phyloP scores from a whole-genome alignment of 2,329 filamentous ascomycete species.

The Fusarium graminum region DNA sequence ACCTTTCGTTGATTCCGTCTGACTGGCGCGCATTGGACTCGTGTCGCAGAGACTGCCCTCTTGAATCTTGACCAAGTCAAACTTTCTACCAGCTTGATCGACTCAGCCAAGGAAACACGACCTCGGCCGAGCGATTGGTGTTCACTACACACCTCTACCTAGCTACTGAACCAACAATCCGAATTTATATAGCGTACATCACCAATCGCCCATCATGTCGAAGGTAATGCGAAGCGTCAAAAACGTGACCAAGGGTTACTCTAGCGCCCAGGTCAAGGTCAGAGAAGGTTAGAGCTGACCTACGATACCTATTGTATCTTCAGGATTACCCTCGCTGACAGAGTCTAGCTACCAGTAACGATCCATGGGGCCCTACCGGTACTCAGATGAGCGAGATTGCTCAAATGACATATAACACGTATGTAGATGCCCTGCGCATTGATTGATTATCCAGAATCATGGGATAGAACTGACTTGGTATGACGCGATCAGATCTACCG shows the following conservation, averaged over 20 bases:
- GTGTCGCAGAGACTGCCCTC: constrained; percentile 30
- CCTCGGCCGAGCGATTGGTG: constrained; percentile 41
- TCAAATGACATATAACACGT: constrained; percentile 98
- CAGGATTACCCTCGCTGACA: constrained; percentile 37
- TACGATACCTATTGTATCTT: not conserved
- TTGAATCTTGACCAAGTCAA: constrained; percentile 11
- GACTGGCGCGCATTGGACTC: constrained; percentile 37
- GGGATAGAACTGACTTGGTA: constrained; percentile 37
- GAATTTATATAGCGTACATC: constrained; percentile 13
- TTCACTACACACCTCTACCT: constrained; percentile 35
- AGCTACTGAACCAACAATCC: constrained; percentile 10
- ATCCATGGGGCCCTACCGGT: constrained; percentile 97
- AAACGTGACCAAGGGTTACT: constrained; percentile 99
- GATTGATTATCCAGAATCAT: not conserved
- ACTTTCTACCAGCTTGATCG: constrained; percentile 18
- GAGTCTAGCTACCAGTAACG: constrained; percentile 89
- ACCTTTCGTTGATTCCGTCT: constrained; percentile 30
- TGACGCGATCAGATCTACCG: constrained; percentile 76
- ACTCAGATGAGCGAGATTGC: constrained; percentile 99
- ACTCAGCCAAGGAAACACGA: constrained; percentile 27
- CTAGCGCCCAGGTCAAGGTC: constrained; percentile 95
- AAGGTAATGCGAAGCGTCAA: constrained; percentile 98
- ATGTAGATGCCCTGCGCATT: constrained; percentile 56
- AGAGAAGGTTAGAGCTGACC: constrained; percentile 80
- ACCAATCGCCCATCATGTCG: constrained; percentile 75